Base-by-base conservation (phyloP, 192 early-diverging fungal genomes). In the Pecoramyces ruminantium region DNA sequence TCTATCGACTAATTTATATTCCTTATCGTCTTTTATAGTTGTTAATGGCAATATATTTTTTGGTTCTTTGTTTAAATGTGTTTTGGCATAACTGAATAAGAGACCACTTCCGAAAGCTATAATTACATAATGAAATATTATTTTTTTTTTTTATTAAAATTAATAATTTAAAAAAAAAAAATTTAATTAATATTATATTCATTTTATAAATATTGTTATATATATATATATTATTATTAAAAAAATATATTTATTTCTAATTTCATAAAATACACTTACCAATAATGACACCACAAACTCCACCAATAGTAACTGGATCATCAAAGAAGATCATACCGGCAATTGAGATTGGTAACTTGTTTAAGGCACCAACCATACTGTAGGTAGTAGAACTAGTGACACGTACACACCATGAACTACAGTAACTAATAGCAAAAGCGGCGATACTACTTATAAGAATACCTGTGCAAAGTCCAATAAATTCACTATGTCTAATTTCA, bases 321-420 rank as follows among this genome's bases (percentile, higher is more conserved):
- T 92, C 92, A 87, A 99, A 96, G 88, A 97, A 97, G 17, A 99
- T 58, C 88, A 99, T 98, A 38, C 97, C 96, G 81, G 93, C 93
- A 30, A 97, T 87, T 8, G 96, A 94, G 81, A 99, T 95, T 21
- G 97, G 97, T 38, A 99, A 87, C 84, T 99, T 99, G 86, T 99
- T 99, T 77, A 99, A 92, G 18, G 97, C 96, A 16, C 97, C 97
- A 30, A 96, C 96, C 97, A 99, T 99, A n/a, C 91, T 92, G 84
- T 94, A 95, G 0, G 94, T 95, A 29, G 94, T 95, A 25, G 92
- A 93, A 8, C 88, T 91, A 21, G 93, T 91, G 16, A 92, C 89
- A 51, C 94, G 88, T 28, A 94, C 89, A 82, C 94, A 94, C 93
- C 93, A 95, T 81, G 93, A 92, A 83, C 91, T 91, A 80, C 87